Base-by-base conservation (phyloP, 805 yeast genomes). In the Candida namnaoensis region DNA sequence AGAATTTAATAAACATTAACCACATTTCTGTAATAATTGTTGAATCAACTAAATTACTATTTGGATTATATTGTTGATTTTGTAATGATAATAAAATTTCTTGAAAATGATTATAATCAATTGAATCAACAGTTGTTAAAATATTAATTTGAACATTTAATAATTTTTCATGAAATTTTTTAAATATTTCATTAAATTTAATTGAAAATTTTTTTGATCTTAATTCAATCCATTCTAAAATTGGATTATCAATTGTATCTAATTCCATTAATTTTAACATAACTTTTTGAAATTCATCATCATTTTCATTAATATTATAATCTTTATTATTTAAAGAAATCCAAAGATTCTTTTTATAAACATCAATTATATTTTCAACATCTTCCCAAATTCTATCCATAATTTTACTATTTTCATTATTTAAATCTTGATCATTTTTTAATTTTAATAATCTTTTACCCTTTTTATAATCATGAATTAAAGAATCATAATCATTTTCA, bases 231-330 rank as follows among this genome's bases (percentile, higher is more conserved):
- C 88, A 83, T 41, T 72, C 76, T 23, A 69, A 55, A 6, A 82
- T 74, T 5, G 91, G 91, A 53, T 78, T 81, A 42, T 76, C 80
- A 37, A 66, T 71, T 3, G 74, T 70, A n/a, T 80, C 82, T 32
- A 84, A 61, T 46, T 82, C 86, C 37, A 80, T 57, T 32, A 83
- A 62, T 47, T 72, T 74, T n/a, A 71, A 66, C 24, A 82, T 71
- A 11, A 69, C 53, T 10, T 66, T 62, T 19, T 72, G 50, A 44
- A 73, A 69, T 26, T 54, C 40, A 23, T 52, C 55, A 40, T 54
- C 60, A 14, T 52, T 54, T 38, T 54, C 60, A 14, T 47, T 51
- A 13, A 48, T 50, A 23, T 40, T 42, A 15, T 39, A 36, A 11
- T 41, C 49, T 24, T 46, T 47, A 11, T 43, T 44, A 24, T 41